These are phyloP conservation scores for Aechmea fasciata DNA, from an alignment of 176 grass and related monocot species.

Conservation along the genomic window DNA sequence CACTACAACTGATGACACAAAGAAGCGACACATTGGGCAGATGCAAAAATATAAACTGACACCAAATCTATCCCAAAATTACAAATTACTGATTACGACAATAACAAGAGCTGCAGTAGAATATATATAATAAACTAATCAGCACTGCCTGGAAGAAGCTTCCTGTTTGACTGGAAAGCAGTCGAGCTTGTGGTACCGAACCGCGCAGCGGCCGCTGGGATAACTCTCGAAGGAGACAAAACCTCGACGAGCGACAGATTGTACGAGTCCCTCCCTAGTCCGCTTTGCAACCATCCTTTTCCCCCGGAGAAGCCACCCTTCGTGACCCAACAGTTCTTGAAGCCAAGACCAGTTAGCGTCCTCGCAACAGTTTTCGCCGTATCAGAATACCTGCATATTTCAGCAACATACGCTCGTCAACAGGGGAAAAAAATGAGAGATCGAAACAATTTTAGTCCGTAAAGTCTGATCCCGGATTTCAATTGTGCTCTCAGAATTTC, in stretches of 20 bases:
- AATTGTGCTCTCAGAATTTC: no score
- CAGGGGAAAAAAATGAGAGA: not conserved
- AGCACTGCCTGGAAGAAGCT: constrained; percentile 55
- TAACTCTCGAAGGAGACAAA: constrained; percentile 60
- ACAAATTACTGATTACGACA: no score
- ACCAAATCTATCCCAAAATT: no score
- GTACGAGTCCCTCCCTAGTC: constrained; percentile 50
- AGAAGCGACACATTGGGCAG: no score
- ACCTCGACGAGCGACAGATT: constrained; percentile 52
- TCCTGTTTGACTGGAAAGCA: constrained; percentile 29
- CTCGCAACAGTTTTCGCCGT: constrained; percentile 53
- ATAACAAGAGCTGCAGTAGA: no score
- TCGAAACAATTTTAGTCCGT: no score
- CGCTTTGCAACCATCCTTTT: constrained; percentile 77
- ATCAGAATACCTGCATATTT: constrained; percentile 56
- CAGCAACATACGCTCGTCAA: not conserved
- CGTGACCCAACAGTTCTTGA: constrained; percentile 84
- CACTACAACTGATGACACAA: no score
- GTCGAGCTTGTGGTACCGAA: constrained; percentile 41
- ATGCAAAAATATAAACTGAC: no score
- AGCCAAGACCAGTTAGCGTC: constrained; percentile 54
- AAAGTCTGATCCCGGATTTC: no score
- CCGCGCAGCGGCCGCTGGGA: constrained; percentile 38
- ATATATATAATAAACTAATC: not conserved
- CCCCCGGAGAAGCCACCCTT: constrained; percentile 66